Conservation (phyloP, 2,329 filamentous ascomycete species). For the Fusarium siculi region DNA sequence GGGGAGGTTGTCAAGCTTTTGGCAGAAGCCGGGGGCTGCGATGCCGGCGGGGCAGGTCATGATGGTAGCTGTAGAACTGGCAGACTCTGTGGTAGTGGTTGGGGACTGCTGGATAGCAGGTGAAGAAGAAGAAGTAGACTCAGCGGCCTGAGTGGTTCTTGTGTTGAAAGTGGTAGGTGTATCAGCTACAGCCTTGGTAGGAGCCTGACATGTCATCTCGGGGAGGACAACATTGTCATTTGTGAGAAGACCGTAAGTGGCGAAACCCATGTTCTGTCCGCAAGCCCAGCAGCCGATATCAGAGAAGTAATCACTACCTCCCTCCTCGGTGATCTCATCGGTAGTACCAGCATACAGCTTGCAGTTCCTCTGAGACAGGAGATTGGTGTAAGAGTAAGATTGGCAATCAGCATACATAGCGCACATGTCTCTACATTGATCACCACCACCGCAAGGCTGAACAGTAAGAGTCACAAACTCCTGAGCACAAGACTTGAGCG, state of each 20-base stretch:
- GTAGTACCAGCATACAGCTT: background rate
- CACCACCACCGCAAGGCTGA: background rate
- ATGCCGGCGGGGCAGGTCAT: background rate
- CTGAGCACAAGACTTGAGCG: constrained; percentile 8
- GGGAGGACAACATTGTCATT: background rate
- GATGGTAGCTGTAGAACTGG: background rate
- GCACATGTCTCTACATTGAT: constrained; percentile 5
- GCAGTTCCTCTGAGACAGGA: background rate
- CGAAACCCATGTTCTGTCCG: constrained; percentile 12
- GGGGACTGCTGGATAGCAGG: background rate
- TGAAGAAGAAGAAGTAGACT: background rate
- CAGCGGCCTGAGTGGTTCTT: background rate
- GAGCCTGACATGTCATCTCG: background rate
- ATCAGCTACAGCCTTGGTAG: background rate
- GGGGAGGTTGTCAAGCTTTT: background rate
- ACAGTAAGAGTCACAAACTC: background rate
- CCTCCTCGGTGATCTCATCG: background rate
- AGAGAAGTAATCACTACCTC: background rate
- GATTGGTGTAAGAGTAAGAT: constrained; percentile 2
- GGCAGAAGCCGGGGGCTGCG: background rate
- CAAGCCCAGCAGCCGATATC: constrained; percentile 10
- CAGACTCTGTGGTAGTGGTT: background rate
- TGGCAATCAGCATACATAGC: constrained; percentile 7
- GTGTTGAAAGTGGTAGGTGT: background rate
- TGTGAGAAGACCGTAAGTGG: background rate